These are phyloP conservation scores for Magnolia sinica DNA, from an alignment of 164 flowering plant genomes.

Conservation along the genomic window DNA sequence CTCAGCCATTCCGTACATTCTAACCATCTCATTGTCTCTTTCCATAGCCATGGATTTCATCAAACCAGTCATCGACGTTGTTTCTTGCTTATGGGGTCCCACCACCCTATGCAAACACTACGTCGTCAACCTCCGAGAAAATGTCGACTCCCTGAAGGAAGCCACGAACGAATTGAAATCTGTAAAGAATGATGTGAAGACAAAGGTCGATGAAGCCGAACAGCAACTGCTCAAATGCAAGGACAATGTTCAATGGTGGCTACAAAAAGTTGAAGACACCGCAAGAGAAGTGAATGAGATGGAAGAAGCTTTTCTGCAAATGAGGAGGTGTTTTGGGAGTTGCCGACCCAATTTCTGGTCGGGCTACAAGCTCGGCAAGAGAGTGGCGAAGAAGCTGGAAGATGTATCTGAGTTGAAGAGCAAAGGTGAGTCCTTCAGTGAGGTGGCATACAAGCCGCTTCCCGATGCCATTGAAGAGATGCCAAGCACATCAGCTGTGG, in stretches of 20 bases:
- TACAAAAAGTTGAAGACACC: neutral
- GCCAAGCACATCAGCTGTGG: neutral
- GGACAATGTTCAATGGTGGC: neutral
- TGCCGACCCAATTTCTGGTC: neutral
- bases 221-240: neutral
- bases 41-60: too few relatives aligned
- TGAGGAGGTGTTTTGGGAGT: neutral
- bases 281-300: neutral
- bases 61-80: too few relatives aligned
- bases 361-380: slow-evolving; percentile 3
- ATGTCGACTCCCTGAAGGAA: too few relatives aligned
- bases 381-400: neutral
- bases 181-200: neutral
- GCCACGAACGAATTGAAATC: too few relatives aligned
- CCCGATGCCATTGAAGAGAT: neutral
- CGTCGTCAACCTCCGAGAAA: too few relatives aligned
- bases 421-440: neutral
- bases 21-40: too few relatives aligned
- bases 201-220: neutral
- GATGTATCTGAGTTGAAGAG: neutral
- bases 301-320: neutral
- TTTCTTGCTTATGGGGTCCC: too few relatives aligned
- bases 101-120: too few relatives aligned
- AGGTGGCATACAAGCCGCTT: neutral
- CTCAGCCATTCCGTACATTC: too few relatives aligned